Base-by-base conservation (phyloP, 139 green algal genomes). In the Coelastrella sp. region DNA sequence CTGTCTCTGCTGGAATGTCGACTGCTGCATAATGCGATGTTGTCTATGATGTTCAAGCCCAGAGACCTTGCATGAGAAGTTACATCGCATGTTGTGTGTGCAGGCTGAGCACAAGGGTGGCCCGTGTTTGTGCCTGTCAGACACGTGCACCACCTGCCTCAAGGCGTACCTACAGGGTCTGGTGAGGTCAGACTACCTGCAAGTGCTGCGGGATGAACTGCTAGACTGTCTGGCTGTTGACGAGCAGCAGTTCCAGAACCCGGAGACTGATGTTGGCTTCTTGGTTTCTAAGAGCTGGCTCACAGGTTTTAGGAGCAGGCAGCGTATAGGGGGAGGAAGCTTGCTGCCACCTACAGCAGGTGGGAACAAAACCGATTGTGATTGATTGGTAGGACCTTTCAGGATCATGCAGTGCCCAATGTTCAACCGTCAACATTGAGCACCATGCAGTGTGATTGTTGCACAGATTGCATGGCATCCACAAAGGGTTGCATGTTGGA, bases 271-370 rank as follows among this genome's bases (percentile, higher is more conserved):
- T 32, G 71, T 23, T 5, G 61, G 59, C 10, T 60, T 74, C 77
- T 93, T 92, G 22, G 77, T 96, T 7, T 91, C 81, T 85, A 91
- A 90, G 59, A 80, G 80, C 47, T 95, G 93, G 93, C 86, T 95
- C 3, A 79, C 23, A 90, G 93, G 85, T 56, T 92, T 73, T 23
- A 91, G 54, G 83, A 79, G 14, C 79, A 88, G 66, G 65, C 84
- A 56, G 47, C 90, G 59, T 61, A 83, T 57, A 17, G 59, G 77
- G 8, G 85, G 90, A 17, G 64, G 60, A 57, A 73, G 22, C 58
- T 60, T 90, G 23, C 58, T 73, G 73, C 85, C 64, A 7, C 58
- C 65, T 23, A 78, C 87, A 76, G 87, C 87, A 87, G 58, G 66
- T 91, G 78, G 16, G 32, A 47, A 47, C 32, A 47, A 47, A 47